Percentiles rank a stretch among this genome's conserved stretches.
These are phyloP conservation scores for Linnemannia exigua DNA, from an alignment of 192 early-diverging fungal genomes.

Conservation along the genomic window DNA sequence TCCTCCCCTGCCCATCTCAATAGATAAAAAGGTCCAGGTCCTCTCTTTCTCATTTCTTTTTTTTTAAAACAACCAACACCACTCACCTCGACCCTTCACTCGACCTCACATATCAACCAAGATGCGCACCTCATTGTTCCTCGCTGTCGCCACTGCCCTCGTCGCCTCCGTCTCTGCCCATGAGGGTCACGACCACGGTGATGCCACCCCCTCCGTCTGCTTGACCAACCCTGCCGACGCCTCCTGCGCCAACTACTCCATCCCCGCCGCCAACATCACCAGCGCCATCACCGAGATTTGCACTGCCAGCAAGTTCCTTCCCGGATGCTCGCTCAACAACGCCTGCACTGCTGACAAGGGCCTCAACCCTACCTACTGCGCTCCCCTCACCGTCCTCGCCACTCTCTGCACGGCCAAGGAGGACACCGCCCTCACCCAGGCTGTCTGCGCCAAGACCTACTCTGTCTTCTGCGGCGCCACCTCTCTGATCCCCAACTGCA, in stretches of 20 bases:
- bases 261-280: conserved; percentile 38
- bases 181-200: conserved; percentile 32
- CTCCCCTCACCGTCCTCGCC: conserved; percentile 41
- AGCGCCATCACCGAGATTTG: conserved; percentile 40
- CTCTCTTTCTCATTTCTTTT: neutral
- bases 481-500: conserved; percentile 48
- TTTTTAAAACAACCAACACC: neutral
- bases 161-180: conserved; percentile 36
- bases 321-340: conserved; percentile 53
- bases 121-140: conserved; percentile 42
- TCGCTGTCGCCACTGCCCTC: conserved; percentile 35
- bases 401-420: conserved; percentile 45
- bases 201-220: conserved; percentile 33
- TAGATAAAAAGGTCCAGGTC: neutral
- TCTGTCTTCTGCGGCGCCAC: conserved; percentile 27
- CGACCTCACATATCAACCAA: neutral
- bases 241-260: conserved; percentile 33
- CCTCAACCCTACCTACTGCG: conserved; percentile 33
- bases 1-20: neutral
- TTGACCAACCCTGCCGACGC: conserved; percentile 44
- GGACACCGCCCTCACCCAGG: conserved; percentile 24
- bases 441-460: conserved; percentile 45
- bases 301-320: conserved; percentile 41
- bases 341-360: conserved; percentile 41
- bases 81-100: neutral